phyloP scores from a whole-genome alignment of 768 basidiomycete species.

The Termitomyces sp. region DNA sequence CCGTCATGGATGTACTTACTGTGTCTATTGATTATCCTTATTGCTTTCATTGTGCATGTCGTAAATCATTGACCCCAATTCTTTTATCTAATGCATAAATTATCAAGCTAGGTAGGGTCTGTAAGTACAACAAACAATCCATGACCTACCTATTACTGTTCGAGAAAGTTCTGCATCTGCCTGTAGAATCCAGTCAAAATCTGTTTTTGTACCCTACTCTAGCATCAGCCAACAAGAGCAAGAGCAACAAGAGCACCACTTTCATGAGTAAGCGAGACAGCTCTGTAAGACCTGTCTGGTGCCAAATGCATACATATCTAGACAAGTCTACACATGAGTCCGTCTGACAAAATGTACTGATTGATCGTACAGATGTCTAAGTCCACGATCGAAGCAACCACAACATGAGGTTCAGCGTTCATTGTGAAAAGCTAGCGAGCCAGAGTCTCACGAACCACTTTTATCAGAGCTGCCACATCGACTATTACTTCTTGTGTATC shows the following conservation, averaged over 20 bases:
- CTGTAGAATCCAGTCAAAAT: neutral
- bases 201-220: neutral
- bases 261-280: too few species aligned
- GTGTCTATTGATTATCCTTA: neutral
- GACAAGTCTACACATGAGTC: neutral
- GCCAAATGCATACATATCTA: neutral
- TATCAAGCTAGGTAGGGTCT: too few species aligned
- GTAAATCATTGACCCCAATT: too few species aligned
- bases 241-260: too few species aligned
- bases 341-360: neutral
- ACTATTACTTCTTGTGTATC: slow-evolving; percentile 25
- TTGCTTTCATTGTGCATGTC: neutral
- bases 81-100: neutral
- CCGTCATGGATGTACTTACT: too few species aligned
- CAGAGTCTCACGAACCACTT: slow-evolving; percentile 27
- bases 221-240: neutral
- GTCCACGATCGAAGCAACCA: neutral
- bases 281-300: neutral
- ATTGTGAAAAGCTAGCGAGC: neutral
- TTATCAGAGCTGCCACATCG: slow-evolving; percentile 35
- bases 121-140: too few species aligned
- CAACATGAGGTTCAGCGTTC: neutral
- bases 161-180: neutral
- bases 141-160: too few species aligned
- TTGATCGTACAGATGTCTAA: neutral